Evolutionary conservation across 306 rosid genomes (phyloP).

Genomic region (Delonix regia): DNA sequence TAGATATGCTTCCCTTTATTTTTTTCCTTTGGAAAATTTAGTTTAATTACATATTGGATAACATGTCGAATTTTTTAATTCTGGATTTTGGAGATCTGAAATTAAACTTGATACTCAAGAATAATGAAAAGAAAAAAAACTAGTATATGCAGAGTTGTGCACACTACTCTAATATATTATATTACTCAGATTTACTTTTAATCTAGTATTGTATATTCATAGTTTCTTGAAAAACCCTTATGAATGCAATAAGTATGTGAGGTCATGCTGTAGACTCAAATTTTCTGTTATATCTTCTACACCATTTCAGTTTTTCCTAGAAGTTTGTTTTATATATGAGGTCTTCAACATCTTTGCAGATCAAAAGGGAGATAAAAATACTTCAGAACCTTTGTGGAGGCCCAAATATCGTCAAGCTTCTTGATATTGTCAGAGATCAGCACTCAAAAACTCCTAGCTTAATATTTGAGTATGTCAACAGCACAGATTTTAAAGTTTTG

Average conservation of each 20-base stretch:
- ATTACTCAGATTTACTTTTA: not conserved
- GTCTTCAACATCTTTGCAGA: constrained; percentile 54
- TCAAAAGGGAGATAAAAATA: constrained; percentile 90
- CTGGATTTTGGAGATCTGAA: not conserved
- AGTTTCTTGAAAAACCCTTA: not conserved
- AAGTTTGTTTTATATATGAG: constrained; percentile 14
- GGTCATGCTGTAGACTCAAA: not conserved
- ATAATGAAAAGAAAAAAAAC: not conserved
- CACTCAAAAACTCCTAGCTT: constrained; percentile 92
- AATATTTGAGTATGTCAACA: constrained; percentile 89
- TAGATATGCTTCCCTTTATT: no score
- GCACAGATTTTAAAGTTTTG: constrained; percentile 88
- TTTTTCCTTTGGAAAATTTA: not conserved
- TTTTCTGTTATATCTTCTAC: constrained; percentile 6
- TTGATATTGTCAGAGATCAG: constrained; percentile 87
- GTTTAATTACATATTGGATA: not conserved
- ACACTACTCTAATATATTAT: not conserved
- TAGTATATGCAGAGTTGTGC: not conserved
- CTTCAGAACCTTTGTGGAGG: constrained; percentile 96
- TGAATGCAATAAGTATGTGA: not conserved
- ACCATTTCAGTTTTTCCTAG: constrained; percentile 22
- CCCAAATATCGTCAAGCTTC: constrained; percentile 88
- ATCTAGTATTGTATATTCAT: not conserved
- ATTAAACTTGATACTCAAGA: not conserved
- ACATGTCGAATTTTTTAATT: not conserved